Conservation (phyloP, 192 early-diverging fungal genomes). For the Pilaira anomala region DNA sequence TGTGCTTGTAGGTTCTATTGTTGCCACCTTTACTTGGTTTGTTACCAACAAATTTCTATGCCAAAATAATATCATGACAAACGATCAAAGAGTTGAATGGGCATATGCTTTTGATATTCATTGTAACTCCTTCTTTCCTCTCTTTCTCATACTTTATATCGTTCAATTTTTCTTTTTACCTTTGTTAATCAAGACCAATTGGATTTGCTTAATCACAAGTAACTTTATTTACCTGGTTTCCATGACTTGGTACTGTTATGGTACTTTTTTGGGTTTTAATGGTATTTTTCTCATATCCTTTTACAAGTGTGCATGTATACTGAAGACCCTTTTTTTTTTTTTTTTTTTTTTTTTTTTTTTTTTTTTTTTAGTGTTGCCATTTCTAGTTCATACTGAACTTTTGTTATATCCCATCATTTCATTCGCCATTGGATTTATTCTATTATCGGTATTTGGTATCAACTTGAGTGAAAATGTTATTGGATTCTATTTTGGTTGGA, state of each 20-base stretch:
- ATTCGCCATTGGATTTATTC: slow-evolving; percentile 55
- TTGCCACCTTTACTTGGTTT: slow-evolving; percentile 76
- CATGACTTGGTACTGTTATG: slow-evolving; percentile 76
- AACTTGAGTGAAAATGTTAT: slow-evolving; percentile 61
- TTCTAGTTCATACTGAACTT: slow-evolving; percentile 82
- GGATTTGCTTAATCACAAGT: slow-evolving; percentile 80
- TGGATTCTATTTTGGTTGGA: slow-evolving; percentile 69
- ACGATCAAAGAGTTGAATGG: slow-evolving; percentile 94
- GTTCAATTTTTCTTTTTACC: slow-evolving; percentile 92
- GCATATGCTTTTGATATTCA: slow-evolving; percentile 96
- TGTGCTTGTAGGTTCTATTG: slow-evolving; percentile 65
- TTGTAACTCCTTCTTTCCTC: slow-evolving; percentile 92
- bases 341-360: background rate
- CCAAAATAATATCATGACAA: slow-evolving; percentile 69
- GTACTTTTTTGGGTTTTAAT: slow-evolving; percentile 92
- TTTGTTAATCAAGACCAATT: slow-evolving; percentile 70
- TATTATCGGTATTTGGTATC: slow-evolving; percentile 18
- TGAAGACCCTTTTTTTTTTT: background rate
- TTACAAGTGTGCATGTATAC: too few relatives aligned
- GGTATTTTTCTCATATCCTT: too few relatives aligned
- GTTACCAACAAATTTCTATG: slow-evolving; percentile 80
- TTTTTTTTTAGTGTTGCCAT: slow-evolving; percentile 73
- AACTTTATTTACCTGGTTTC: slow-evolving; percentile 87
- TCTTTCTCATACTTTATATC: slow-evolving; percentile 84
- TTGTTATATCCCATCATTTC: slow-evolving; percentile 87